Conservation (phyloP, 2,329 filamentous ascomycete species). For the Spiromastix sp. region DNA sequence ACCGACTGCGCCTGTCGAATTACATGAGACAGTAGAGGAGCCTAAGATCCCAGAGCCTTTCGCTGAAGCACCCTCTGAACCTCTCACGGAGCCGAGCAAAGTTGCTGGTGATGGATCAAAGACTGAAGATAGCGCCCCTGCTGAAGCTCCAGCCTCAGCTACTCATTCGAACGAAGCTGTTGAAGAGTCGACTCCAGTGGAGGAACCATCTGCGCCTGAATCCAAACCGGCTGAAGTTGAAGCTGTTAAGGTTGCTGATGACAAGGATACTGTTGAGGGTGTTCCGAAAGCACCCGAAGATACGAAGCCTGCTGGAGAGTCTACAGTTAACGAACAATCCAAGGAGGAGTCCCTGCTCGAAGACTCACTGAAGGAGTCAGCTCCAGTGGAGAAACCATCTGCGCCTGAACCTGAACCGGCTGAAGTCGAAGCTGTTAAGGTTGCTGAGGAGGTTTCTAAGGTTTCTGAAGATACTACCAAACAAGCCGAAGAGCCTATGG, state of each 20-base stretch:
- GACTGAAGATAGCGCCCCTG: no score
- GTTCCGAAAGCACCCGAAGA: background rate
- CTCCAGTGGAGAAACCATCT: background rate
- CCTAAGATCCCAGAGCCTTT: background rate
- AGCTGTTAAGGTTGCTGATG: background rate
- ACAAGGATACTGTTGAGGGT: no score
- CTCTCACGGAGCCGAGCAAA: no score
- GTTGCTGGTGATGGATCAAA: no score
- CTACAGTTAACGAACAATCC: slow-evolving; percentile 1
- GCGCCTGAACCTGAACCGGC: background rate
- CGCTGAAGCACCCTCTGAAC: no score
- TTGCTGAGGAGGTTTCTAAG: background rate
- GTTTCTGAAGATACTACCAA: background rate
- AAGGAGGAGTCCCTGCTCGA: background rate
- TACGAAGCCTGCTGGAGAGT: slow-evolving; percentile 3
- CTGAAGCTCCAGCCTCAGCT: no score
- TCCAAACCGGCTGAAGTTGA: background rate
- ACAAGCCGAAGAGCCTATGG: slow-evolving; percentile 4
- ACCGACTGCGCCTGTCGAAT: no score
- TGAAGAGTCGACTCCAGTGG: background rate
- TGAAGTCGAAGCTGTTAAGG: background rate
- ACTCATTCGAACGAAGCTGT: no score
- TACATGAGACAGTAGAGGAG: slow-evolving; percentile 1
- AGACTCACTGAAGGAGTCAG: background rate
- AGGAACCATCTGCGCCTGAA: background rate